phyloP scores from a whole-genome alignment of 768 basidiomycete genomes.

The Pleurotus salmoneostramineus region DNA sequence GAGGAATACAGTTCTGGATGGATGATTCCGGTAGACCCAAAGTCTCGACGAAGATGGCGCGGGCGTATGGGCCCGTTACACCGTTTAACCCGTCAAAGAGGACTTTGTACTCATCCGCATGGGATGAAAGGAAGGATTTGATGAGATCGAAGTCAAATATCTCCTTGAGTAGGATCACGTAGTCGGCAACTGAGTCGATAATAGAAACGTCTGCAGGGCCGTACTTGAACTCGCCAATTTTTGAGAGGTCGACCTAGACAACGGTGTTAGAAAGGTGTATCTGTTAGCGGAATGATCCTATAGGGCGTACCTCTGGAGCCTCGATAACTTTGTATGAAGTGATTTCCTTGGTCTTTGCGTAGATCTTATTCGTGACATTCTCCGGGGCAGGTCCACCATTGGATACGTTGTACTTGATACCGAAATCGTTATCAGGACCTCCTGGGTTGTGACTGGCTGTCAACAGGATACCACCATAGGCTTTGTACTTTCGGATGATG shows the following conservation, averaged over 20 bases:
- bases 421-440: constrained; percentile 97
- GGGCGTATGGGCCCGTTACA: constrained; percentile 96
- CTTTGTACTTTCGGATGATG: constrained; percentile 93
- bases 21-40: constrained; percentile 79
- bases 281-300: not conserved
- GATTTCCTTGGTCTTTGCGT: constrained; percentile 86
- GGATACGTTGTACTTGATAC: constrained; percentile 98
- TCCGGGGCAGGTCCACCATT: constrained; percentile 99
- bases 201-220: constrained; percentile 85
- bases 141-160: constrained; percentile 97
- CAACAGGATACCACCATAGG: constrained; percentile 93
- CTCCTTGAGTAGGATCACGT: constrained; percentile 72
- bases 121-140: constrained; percentile 77
- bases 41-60: constrained; percentile 77
- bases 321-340: constrained; percentile 82
- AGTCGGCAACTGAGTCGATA: constrained; percentile 93
- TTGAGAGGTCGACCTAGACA: constrained; percentile 66
- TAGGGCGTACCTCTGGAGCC: constrained; percentile 57
- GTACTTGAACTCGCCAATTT: constrained; percentile 73
- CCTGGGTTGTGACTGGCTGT: constrained; percentile 99
- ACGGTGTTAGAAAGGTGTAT: constrained; percentile 4
- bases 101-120: constrained; percentile 69
- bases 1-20: constrained; percentile 86
- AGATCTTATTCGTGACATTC: constrained; percentile 93
- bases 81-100: constrained; percentile 96